A percentile compares a stretch with the other conserved stretches of the same genome.
Evolutionary conservation across 805 yeast species (phyloP).

Genomic region (Ogataea sp.): DNA sequence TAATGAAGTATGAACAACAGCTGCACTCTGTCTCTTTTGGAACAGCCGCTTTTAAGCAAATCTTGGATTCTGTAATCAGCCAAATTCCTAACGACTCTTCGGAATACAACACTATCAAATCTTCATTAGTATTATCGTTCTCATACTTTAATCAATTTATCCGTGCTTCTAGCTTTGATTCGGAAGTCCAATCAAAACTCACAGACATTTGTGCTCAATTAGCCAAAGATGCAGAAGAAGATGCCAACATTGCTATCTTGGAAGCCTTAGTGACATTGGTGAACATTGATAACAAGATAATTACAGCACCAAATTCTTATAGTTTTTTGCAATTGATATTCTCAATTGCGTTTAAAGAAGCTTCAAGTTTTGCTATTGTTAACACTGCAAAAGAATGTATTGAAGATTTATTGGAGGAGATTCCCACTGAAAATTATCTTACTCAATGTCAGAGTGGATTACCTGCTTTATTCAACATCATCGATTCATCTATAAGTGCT

Average conservation of each 20-base stretch:
- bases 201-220: slow-evolving; percentile 35
- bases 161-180: slow-evolving; percentile 22
- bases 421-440: slow-evolving; percentile 37
- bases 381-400: slow-evolving; percentile 66
- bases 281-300: slow-evolving; percentile 31
- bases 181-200: slow-evolving; percentile 18
- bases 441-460: slow-evolving; percentile 42
- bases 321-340: slow-evolving; percentile 48
- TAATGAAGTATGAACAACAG: slow-evolving; percentile 39
- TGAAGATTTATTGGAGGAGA: slow-evolving; percentile 43
- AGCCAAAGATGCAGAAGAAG: slow-evolving; percentile 63
- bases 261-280: slow-evolving; percentile 61
- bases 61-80: slow-evolving; percentile 3
- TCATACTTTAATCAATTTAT: slow-evolving; percentile 32
- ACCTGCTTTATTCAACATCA: slow-evolving; percentile 38
- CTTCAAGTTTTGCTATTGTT: slow-evolving; percentile 64
- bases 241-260: slow-evolving; percentile 63
- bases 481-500: slow-evolving; percentile 23
- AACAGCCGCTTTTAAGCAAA: slow-evolving; percentile 15
- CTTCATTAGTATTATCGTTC: slow-evolving; percentile 40
- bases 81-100: slow-evolving; percentile 3
- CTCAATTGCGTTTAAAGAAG: slow-evolving; percentile 59
- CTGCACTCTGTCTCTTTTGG: slow-evolving; percentile 15
- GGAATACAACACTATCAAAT: slow-evolving; percentile 13
- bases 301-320: slow-evolving; percentile 22